Percentiles rank a stretch among this genome's conserved stretches.
Conservation (phyloP, 306 rosid genomes). For the Arachis hypogaea region DNA sequence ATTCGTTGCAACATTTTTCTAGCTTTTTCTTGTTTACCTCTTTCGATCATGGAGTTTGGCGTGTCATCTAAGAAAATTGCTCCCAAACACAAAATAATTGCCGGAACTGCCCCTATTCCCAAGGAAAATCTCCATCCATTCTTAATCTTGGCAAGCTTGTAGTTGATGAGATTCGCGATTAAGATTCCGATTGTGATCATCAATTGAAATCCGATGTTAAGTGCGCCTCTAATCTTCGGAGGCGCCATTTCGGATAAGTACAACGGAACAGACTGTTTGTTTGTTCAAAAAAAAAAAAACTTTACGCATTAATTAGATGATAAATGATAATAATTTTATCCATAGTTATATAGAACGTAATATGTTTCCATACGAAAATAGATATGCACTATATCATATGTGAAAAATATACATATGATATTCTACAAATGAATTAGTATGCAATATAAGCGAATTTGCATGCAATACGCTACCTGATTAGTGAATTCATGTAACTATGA, state of each 20-base stretch:
- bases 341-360: no score
- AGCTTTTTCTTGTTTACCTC: constrained; percentile 31
- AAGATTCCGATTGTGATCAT: constrained; percentile 48
- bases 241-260: constrained; percentile 49
- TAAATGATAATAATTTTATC: no score
- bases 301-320: no score
- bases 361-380: no score
- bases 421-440: no score
- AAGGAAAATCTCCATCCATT: constrained; percentile 41
- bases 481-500: no score
- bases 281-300: no score
- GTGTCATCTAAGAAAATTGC: constrained; percentile 38
- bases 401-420: no score
- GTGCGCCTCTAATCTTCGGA: constrained; percentile 40
- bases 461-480: no score
- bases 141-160: constrained; percentile 4
- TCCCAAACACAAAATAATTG: constrained; percentile 26
- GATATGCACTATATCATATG: no score
- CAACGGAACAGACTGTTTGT: constrained; percentile 31
- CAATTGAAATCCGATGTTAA: constrained; percentile 45
- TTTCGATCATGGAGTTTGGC: constrained; percentile 44
- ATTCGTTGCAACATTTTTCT: constrained; percentile 28
- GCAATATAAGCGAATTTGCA: no score
- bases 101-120: constrained; percentile 44
- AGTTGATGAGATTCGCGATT: constrained; percentile 41